These are phyloP conservation scores for Pseudogymnoascus sp. DNA, from an alignment of 2,329 filamentous ascomycete species.

Conservation along the genomic window DNA sequence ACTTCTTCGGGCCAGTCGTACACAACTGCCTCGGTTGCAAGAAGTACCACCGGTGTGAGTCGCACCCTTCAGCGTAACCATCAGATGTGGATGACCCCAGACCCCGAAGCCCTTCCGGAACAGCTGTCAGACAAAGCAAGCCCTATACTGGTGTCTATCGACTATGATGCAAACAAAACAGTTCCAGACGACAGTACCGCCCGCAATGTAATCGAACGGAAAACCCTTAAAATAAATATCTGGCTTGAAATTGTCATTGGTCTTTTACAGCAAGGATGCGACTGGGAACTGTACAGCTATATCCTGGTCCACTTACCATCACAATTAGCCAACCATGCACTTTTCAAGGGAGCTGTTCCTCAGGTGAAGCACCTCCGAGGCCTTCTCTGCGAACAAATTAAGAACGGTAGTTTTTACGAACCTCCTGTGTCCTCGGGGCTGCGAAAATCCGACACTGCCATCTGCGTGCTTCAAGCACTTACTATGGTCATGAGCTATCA, in stretches of 20 bases:
- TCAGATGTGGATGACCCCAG: conserved; percentile 52
- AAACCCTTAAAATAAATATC: conserved; percentile 20
- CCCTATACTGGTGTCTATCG: conserved; percentile 23
- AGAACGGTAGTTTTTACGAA: conserved; percentile 68
- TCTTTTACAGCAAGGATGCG: conserved; percentile 65
- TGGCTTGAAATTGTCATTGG: conserved; percentile 74
- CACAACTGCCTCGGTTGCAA: conserved; percentile 27
- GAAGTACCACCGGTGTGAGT: conserved; percentile 22
- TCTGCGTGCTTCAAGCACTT: conserved; percentile 79
- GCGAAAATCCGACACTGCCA: conserved; percentile 79
- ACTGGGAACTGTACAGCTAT: conserved; percentile 93
- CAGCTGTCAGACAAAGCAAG: conserved; percentile 28
- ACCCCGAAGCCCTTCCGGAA: conserved; percentile 47
- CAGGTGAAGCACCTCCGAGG: conserved; percentile 70
- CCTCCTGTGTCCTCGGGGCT: conserved; percentile 72
- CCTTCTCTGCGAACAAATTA: conserved; percentile 75
- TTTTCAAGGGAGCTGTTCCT: conserved; percentile 67
- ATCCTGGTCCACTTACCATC: conserved; percentile 77
- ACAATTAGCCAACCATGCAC: conserved; percentile 80
- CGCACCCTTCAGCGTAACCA: conserved; percentile 35
- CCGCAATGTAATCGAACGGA: neutral
- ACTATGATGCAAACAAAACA: conserved; percentile 2
- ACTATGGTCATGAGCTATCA: conserved; percentile 90
- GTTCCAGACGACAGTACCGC: conserved; percentile 11
- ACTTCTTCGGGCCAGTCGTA: conserved; percentile 26